Base-by-base conservation (phyloP, 2,329 filamentous ascomycete species). In the Tolypocladium nubicola region DNA sequence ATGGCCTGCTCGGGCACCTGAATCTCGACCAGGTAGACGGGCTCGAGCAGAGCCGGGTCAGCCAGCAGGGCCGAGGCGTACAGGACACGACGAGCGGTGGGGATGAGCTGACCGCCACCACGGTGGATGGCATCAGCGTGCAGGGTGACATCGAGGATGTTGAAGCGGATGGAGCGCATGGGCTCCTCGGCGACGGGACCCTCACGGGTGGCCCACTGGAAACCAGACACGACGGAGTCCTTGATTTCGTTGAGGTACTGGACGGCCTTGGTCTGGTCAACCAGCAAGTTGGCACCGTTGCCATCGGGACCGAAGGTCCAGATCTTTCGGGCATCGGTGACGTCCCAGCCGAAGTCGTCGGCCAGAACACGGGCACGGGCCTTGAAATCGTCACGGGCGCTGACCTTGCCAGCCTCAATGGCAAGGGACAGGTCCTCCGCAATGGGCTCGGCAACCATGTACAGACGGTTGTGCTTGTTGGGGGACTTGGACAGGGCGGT, bases 381-480 rank as follows among this genome's bases (percentile, higher is more conserved):
- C 89, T 99, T 99, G 88, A 97, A 90, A 82, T 99, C 94, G 76
- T 99, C 94, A 84, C 93, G 90, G 65, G 94, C 90, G 72, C 79
- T 82, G 75, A 99, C 91, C 83, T 91, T 94, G 81, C 94, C 94
- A 57, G 73, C 65, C 82, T 99, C 94, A 65, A 99, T 99, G 71
- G 88, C 89, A 72, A 85, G 84, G 68, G 89, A 83, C 61, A 99
- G 87, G 68, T 97, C 94, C 84, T 99, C 94, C 52, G 85, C 85
- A 57, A 99, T 83, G 68, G 94, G 94, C 79, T 91, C 80, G 64
- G 94, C 94, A 76, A 84, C 85, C 79, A 99, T 87, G 84, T 97
- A 99, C 61, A 99, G 84, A 91, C 94, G 93, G 86, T 99, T 99
- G 89, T 99, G 94, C 90, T 99, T 99, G 89, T 99, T 99, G 81